Conservation (phyloP, 2,329 filamentous ascomycete species). For the Massarina eburnea region DNA sequence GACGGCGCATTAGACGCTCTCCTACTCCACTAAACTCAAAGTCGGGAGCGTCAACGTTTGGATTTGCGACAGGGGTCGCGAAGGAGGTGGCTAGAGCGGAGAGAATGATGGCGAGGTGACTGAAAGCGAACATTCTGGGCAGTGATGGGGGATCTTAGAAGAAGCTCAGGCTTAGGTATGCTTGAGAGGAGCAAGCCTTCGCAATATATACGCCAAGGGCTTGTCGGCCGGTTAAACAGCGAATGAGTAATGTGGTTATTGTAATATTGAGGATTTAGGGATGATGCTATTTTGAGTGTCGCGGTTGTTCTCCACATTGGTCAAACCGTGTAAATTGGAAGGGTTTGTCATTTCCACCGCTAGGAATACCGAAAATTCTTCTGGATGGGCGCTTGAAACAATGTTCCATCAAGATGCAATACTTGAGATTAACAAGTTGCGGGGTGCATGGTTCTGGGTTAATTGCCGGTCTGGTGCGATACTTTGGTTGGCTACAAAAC, state of each 20-base stretch:
- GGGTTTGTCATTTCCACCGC: neutral
- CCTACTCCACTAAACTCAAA: slow-evolving; percentile 24
- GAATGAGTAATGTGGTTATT: neutral
- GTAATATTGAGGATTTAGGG: neutral
- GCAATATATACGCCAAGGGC: slow-evolving; percentile 19
- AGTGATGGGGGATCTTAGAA: slow-evolving; percentile 4
- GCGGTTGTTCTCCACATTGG: neutral
- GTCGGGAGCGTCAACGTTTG: slow-evolving; percentile 25
- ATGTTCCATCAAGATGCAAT: neutral
- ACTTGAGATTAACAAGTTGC: neutral
- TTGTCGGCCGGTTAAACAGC: slow-evolving; percentile 7
- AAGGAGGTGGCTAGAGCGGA: slow-evolving; percentile 21
- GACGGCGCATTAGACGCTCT: slow-evolving; percentile 22
- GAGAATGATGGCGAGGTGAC: slow-evolving; percentile 21
- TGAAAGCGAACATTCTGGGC: slow-evolving; percentile 30
- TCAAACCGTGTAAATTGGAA: neutral
- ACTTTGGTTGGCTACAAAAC: neutral
- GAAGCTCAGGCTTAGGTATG: slow-evolving; percentile 8
- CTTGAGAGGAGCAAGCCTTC: slow-evolving; percentile 12
- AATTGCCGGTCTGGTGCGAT: neutral
- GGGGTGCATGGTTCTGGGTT: neutral
- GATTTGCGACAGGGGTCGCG: slow-evolving; percentile 24
- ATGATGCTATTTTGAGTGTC: neutral
- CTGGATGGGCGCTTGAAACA: neutral
- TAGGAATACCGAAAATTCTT: neutral